These are phyloP conservation scores for Leccinum longicurvipes DNA, from an alignment of 768 basidiomycete genomes.

Conservation along the genomic window DNA sequence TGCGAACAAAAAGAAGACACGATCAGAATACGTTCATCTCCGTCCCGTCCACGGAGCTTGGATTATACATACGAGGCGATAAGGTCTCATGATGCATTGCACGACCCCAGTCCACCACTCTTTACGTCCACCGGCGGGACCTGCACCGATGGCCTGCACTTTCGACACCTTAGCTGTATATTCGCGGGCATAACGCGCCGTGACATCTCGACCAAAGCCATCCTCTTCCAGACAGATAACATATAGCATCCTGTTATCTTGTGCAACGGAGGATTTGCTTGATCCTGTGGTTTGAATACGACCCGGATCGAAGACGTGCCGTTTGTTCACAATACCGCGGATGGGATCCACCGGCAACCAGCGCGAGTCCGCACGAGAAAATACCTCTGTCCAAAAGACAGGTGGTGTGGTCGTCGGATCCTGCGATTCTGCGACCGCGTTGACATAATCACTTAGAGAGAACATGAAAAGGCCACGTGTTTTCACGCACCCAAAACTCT, in stretches of 20 bases:
- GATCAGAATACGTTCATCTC: slow-evolving; percentile 16
- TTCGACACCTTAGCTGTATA: slow-evolving; percentile 81
- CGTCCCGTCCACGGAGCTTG: slow-evolving; percentile 16
- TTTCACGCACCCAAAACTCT: slow-evolving; percentile 19
- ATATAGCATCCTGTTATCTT: slow-evolving; percentile 87
- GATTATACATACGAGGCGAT: slow-evolving; percentile 63
- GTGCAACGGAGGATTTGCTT: slow-evolving; percentile 19
- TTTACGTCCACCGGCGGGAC: slow-evolving; percentile 51
- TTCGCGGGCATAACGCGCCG: slow-evolving; percentile 79
- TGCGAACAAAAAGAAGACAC: slow-evolving; percentile 29
- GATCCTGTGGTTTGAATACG: slow-evolving; percentile 23
- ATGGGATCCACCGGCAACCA: slow-evolving; percentile 95
- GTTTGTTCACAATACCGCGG: slow-evolving; percentile 74
- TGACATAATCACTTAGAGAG: slow-evolving; percentile 27
- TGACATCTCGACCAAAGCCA: slow-evolving; percentile 87
- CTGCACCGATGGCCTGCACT: slow-evolving; percentile 58
- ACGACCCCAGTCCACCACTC: slow-evolving; percentile 87
- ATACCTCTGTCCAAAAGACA: slow-evolving; percentile 96
- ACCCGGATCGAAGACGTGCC: slow-evolving; percentile 75
- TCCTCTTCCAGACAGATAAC: slow-evolving; percentile 96
- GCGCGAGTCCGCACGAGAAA: slow-evolving; percentile 83
- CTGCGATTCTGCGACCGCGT: slow-evolving; percentile 18
- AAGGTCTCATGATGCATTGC: slow-evolving; percentile 62
- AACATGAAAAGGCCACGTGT: slow-evolving; percentile 2
- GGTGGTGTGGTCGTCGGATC: slow-evolving; percentile 71